Conservation (phyloP, 208 protist genomes). For the Wallacemonas sp. region DNA sequence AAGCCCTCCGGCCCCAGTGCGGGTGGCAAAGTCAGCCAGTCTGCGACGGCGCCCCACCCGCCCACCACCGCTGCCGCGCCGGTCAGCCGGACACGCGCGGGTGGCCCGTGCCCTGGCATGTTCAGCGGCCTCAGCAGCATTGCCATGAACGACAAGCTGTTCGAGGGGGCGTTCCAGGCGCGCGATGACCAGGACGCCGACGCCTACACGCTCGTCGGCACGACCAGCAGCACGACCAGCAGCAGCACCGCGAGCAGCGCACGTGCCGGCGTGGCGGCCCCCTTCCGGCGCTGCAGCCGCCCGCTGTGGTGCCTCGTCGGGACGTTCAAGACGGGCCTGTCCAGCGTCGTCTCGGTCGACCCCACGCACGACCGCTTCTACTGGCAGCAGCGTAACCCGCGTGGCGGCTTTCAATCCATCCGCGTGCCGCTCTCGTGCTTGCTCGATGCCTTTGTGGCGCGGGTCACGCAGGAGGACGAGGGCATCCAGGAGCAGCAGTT, state of each 20-base stretch:
- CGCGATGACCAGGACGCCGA: constrained; percentile 11
- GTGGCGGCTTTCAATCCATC: constrained; percentile 66
- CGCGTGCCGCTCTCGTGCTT: constrained; percentile 43
- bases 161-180: constrained; percentile 17
- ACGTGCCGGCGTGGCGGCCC: too few species aligned
- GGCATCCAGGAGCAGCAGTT: constrained; percentile 52
- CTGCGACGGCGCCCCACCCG: too few species aligned
- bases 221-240: not conserved
- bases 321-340: constrained; percentile 74
- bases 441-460: constrained; percentile 47
- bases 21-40: not conserved
- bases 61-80: not conserved
- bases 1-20: not conserved
- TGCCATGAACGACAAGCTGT: constrained; percentile 47
- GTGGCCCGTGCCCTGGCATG: constrained; percentile 39
- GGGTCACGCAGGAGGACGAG: constrained; percentile 46
- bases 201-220: not conserved
- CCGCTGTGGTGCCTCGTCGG: constrained; percentile 83
- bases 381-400: constrained; percentile 77
- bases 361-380: constrained; percentile 50
- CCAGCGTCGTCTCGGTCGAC: constrained; percentile 67
- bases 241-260: not conserved
- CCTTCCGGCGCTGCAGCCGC: constrained; percentile 47
- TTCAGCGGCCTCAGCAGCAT: constrained; percentile 68
- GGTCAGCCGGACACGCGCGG: not conserved